Percentiles rank a stretch among this genome's conserved stretches.
Evolutionary conservation across 305 asterid species (phyloP).

Genomic region (Fraxinus baroniana): DNA sequence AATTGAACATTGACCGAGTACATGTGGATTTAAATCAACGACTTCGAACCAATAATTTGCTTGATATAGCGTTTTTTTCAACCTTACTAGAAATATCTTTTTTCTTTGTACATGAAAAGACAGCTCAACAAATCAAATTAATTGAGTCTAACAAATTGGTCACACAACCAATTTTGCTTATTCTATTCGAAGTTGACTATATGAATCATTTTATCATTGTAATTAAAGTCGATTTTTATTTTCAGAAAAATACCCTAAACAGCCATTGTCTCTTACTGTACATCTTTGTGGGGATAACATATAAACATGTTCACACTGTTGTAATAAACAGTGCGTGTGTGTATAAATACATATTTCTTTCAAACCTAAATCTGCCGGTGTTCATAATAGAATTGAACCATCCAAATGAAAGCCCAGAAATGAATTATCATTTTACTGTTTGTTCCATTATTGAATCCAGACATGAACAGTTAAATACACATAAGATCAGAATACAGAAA

Average conservation of each 20-base stretch:
- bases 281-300: background rate
- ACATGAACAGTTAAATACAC: background rate
- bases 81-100: too few relatives aligned
- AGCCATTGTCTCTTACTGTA: background rate
- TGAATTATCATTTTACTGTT: slow-evolving; percentile 17
- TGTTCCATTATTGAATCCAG: slow-evolving; percentile 24
- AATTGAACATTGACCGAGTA: background rate
- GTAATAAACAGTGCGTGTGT: background rate
- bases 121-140: background rate
- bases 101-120: background rate
- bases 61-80: background rate
- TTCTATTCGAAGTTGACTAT: background rate
- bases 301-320: too few relatives aligned
- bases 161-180: background rate
- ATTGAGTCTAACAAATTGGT: background rate
- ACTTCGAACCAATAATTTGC: background rate
- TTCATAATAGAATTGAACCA: slow-evolving; percentile 28
- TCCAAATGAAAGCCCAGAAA: slow-evolving; percentile 21
- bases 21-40: background rate
- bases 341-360: slow-evolving; percentile 18
- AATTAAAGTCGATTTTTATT: too few relatives aligned
- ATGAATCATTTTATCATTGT: background rate
- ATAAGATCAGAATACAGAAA: background rate
- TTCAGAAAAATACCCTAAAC: background rate
- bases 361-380: slow-evolving; percentile 7